These are phyloP conservation scores for Jackrogersella multiformis DNA, from an alignment of 495 filamentous ascomycete genomes.

Conservation along the genomic window DNA sequence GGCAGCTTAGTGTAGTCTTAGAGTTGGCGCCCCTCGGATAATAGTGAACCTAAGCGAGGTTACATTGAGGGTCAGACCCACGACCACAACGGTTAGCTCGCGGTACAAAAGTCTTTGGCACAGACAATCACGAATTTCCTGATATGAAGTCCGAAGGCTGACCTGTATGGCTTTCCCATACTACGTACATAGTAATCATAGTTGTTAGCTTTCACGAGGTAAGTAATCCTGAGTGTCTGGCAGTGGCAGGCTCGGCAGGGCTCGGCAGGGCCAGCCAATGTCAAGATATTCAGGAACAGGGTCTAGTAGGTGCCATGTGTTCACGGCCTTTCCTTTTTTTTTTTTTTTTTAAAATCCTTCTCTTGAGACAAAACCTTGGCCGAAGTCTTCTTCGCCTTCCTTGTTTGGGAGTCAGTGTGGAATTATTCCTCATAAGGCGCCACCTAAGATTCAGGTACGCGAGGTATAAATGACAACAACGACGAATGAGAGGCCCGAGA, in stretches of 20 bases:
- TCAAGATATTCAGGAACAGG: constrained; percentile 31
- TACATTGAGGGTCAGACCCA: constrained; percentile 39
- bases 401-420: constrained; percentile 27
- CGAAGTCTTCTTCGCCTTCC: constrained; percentile 31
- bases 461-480: constrained; percentile 32
- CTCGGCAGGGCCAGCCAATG: constrained; percentile 20
- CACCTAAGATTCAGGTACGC: constrained; percentile 42
- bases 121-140: constrained; percentile 26
- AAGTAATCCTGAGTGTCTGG: constrained; percentile 3
- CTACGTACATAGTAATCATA: constrained; percentile 1
- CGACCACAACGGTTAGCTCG: constrained; percentile 31
- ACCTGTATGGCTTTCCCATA: constrained; percentile 7
- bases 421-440: constrained; percentile 19
- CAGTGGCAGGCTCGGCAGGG: constrained; percentile 15
- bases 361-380: constrained; percentile 30
- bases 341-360: too few relatives aligned
- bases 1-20: constrained; percentile 36
- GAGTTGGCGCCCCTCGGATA: constrained; percentile 42
- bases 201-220: background rate
- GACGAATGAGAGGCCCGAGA: constrained; percentile 30
- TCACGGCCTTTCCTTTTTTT: constrained; percentile 35
- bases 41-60: constrained; percentile 42
- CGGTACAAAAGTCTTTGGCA: constrained; percentile 7
- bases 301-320: constrained; percentile 34
- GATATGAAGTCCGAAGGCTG: constrained; percentile 29